Evolutionary conservation across 768 basidiomycete species (phyloP).

Genomic region (Podaxis mareebaensis): DNA sequence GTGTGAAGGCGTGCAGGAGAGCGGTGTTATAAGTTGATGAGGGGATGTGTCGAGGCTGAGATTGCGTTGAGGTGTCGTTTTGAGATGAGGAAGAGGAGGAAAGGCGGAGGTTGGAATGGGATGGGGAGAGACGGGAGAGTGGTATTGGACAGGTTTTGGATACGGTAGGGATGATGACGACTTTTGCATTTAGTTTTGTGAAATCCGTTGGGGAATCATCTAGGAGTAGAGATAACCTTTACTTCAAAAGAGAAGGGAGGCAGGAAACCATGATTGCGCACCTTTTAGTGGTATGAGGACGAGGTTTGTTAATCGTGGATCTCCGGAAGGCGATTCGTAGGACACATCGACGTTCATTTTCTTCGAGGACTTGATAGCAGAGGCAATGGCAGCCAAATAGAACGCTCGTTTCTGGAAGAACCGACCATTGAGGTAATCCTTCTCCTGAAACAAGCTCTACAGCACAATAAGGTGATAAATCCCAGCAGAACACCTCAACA

Average conservation of each 20-base stretch:
- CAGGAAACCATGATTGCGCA: conserved; percentile 27
- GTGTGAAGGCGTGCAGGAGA: conserved; percentile 53
- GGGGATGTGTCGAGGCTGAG: conserved; percentile 32
- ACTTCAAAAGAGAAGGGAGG: conserved; percentile 26
- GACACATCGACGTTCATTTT: conserved; percentile 56
- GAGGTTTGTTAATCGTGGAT: conserved; percentile 67
- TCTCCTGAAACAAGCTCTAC: conserved; percentile 88
- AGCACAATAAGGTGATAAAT: background rate
- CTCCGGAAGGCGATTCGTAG: conserved; percentile 58
- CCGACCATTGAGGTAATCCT: conserved; percentile 87
- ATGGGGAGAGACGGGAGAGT: conserved; percentile 68
- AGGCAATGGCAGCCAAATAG: conserved; percentile 81
- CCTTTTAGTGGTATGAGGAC: conserved; percentile 60
- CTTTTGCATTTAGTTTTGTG: conserved; percentile 64
- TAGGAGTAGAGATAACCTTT: conserved; percentile 24
- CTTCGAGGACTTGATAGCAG: conserved; percentile 49
- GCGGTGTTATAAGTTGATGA: conserved; percentile 84
- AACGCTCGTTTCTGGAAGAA: conserved; percentile 93
- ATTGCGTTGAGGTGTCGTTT: conserved; percentile 20
- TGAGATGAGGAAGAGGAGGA: conserved; percentile 20
- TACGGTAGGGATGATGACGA: conserved; percentile 75
- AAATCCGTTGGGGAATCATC: conserved; percentile 58
- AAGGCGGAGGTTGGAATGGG: conserved; percentile 58
- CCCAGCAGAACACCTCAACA: conserved; percentile 21
- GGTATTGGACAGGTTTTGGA: conserved; percentile 63